Percentiles rank a stretch among this genome's conserved stretches.
These are phyloP conservation scores for Xerocomus nothofagi DNA, from an alignment of 1,284 basidiomycete species.

Conservation along the genomic window DNA sequence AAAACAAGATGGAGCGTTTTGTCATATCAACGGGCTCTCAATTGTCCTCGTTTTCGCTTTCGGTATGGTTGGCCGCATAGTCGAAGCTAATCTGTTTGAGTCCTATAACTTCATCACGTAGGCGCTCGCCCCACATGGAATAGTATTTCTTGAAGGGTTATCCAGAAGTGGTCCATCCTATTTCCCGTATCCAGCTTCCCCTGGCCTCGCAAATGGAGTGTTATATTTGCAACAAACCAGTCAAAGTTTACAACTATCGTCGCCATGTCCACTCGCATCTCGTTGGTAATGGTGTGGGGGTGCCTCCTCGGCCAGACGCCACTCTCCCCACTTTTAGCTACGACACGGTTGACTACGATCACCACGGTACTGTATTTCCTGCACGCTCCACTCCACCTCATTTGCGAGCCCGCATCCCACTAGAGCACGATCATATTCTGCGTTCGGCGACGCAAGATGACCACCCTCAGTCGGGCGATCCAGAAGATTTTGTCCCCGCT, in stretches of 20 bases:
- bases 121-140: neutral
- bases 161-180: too few species aligned
- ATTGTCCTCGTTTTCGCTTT: conserved; percentile 3
- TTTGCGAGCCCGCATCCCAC: neutral
- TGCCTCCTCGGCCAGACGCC: neutral
- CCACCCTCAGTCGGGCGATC: neutral
- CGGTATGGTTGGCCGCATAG: too few species aligned
- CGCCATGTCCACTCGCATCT: conserved; percentile 17
- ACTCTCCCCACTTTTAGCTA: conserved; percentile 2
- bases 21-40: conserved; percentile 10
- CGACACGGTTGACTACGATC: neutral
- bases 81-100: neutral
- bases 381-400: neutral
- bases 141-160: neutral
- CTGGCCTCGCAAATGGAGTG: conserved; percentile 15
- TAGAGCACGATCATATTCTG: neutral
- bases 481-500: neutral
- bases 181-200: neutral
- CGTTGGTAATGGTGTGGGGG: neutral
- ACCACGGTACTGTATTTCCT: neutral
- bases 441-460: neutral
- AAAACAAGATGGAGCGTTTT: neutral
- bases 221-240: conserved; percentile 11
- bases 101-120: neutral
- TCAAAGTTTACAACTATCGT: conserved; percentile 13